Base-by-base conservation (phyloP, 2,329 filamentous ascomycete genomes). In the Aspergillus pseudotamarii region DNA sequence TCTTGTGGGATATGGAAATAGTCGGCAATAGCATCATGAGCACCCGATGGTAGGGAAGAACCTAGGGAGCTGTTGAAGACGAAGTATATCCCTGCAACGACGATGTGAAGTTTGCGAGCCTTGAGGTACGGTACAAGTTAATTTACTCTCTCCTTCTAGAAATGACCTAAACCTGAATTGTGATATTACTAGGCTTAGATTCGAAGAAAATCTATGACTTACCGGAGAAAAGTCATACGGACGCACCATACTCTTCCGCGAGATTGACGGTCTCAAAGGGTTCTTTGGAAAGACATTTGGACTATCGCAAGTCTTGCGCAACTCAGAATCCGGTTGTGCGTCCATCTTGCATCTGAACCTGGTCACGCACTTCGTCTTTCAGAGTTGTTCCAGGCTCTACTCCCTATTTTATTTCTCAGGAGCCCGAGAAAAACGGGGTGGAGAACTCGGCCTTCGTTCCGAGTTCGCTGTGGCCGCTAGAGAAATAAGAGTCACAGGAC, bases 1-100 rank as follows among this genome's bases (percentile, higher is more conserved):
- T 69, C 65, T 38, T 12, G 43, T 6, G 60, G 58, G 38, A 69
- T 61, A 36, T 63, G 26, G 38, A 68, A 69, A 41, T 64, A 57
- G 21, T 59, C 34, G 26, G 66, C 51, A 21, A 68, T 62, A 30
- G 59, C 59, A 64, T 68, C 60, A 16, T 64, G 57, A 3, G 67
- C 66, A 11, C 66, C 66, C 8, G 64, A 65, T n/a, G 68, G 61
- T 2, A 69, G 63, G 6, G 68, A 68, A 12, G 68, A 69, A 8
- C 66, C 68, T 32, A 69, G 57, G 3, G 66, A 60, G 57, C 64
- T 66, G 48, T 69, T 69, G 58, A 68, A 67, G 11, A 66, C 61
- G 41, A 66, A 67, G 14, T 60, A 61, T 9, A 66, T 60, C 4
- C 66, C 68, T 2, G 68, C 64, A 21, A 68, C 34, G 36, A 64